Evolutionary conservation across 2,329 filamentous ascomycete species (phyloP).

Genomic region (Alternaria triticimaculans): DNA sequence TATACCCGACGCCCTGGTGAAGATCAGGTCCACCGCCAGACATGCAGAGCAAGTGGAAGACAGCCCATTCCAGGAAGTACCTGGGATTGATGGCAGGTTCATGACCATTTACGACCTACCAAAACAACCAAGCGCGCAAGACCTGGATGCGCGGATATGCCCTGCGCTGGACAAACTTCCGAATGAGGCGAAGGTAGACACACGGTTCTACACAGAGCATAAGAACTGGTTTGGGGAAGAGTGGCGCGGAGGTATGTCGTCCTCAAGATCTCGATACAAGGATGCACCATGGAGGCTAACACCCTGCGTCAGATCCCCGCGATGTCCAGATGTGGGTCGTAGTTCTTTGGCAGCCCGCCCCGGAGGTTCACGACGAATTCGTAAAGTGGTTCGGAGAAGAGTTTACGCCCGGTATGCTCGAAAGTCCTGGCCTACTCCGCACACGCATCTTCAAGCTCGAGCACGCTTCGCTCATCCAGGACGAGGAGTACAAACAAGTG

Average conservation of each 20-base stretch:
- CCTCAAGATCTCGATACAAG: neutral
- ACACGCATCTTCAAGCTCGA: conserved; percentile 20
- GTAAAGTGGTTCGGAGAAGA: conserved; percentile 18
- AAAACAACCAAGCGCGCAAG: conserved; percentile 5
- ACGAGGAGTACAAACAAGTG: conserved; percentile 4
- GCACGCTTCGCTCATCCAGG: conserved; percentile 9
- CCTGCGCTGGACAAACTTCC: conserved; percentile 8
- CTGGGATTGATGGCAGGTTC: conserved; percentile 9
- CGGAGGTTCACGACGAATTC: conserved; percentile 15
- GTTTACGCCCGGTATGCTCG: conserved; percentile 21
- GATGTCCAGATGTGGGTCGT: conserved; percentile 20
- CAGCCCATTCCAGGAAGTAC: conserved; percentile 20
- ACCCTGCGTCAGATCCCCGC: conserved; percentile 6
- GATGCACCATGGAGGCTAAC: neutral
- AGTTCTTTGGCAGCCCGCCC: conserved; percentile 18
- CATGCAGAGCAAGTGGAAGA: conserved; percentile 14
- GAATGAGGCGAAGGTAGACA: conserved; percentile 9
- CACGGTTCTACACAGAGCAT: conserved; percentile 15
- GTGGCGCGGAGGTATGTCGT: conserved; percentile 17
- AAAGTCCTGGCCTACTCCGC: conserved; percentile 21
- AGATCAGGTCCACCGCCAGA: conserved; percentile 13
- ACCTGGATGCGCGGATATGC: conserved; percentile 12
- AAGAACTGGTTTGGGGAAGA: conserved; percentile 13
- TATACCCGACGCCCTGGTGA: conserved; percentile 10
- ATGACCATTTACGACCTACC: conserved; percentile 23